Conservation (phyloP, 2,329 filamentous ascomycete species). For the Fusarium burgessii region DNA sequence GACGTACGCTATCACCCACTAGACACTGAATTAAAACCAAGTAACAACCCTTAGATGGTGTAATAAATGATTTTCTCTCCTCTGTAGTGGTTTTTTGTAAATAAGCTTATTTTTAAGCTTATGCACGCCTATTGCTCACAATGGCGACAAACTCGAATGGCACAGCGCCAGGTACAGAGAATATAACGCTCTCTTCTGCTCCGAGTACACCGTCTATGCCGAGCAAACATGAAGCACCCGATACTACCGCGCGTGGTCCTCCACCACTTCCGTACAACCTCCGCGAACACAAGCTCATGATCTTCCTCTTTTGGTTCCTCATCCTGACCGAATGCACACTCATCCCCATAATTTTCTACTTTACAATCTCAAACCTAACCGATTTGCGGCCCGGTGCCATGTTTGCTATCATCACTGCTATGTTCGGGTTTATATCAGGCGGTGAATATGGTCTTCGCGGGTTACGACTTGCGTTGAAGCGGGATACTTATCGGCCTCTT, state of each 20-base stretch:
- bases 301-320: slow-evolving; percentile 41
- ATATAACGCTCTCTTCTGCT: slow-evolving; percentile 7
- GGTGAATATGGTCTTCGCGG: slow-evolving; percentile 54
- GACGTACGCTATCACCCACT: slow-evolving; percentile 8
- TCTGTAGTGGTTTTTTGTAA: not conserved
- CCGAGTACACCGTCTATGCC: slow-evolving; percentile 14
- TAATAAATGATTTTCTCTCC: not conserved
- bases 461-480: slow-evolving; percentile 18
- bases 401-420: slow-evolving; percentile 61
- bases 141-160: not conserved
- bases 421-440: slow-evolving; percentile 60
- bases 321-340: slow-evolving; percentile 42
- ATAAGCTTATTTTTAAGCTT: slow-evolving; percentile 38
- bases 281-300: slow-evolving; percentile 42
- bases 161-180: not conserved
- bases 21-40: not conserved
- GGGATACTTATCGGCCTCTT: slow-evolving; percentile 17
- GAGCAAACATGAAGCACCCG: not conserved
- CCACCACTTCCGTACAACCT: slow-evolving; percentile 41
- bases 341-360: slow-evolving; percentile 61
- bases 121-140: not conserved
- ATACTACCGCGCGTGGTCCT: not conserved
- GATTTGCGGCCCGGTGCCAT: slow-evolving; percentile 43
- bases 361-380: slow-evolving; percentile 53
- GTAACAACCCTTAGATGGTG: not conserved